Conservation (phyloP, 768 basidiomycete species). For the Boletus sp. region DNA sequence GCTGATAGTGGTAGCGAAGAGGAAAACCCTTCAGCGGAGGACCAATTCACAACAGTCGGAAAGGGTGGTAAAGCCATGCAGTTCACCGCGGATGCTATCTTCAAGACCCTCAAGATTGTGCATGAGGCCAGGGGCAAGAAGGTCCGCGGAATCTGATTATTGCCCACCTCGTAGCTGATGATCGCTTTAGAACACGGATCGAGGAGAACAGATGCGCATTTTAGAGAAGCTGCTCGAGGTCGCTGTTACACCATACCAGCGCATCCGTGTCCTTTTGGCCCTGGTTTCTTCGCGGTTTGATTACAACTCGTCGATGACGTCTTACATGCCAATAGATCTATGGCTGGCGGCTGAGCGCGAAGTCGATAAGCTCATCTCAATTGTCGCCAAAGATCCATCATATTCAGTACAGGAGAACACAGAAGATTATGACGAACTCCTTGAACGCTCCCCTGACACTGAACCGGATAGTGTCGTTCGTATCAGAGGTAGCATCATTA, state of each 20-base stretch:
- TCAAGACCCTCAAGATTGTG: slow-evolving; percentile 87
- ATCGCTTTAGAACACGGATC: slow-evolving; percentile 81
- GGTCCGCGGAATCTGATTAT: slow-evolving; percentile 43
- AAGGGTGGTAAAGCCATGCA: slow-evolving; percentile 83
- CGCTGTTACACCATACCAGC: slow-evolving; percentile 84
- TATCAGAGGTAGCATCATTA: slow-evolving; percentile 93
- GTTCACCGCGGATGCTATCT: slow-evolving; percentile 80
- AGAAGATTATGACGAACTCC: slow-evolving; percentile 87
- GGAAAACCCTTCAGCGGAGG: slow-evolving; percentile 39
- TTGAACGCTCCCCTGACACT: slow-evolving; percentile 73
- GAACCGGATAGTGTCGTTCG: slow-evolving; percentile 73
- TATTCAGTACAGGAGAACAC: slow-evolving; percentile 87
- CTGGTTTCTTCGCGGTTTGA: slow-evolving; percentile 95
- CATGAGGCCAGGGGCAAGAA: slow-evolving; percentile 96
- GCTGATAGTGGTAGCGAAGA: slow-evolving; percentile 41
- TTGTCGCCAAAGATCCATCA: slow-evolving; percentile 63
- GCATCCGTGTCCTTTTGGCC: slow-evolving; percentile 90
- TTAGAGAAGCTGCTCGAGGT: slow-evolving; percentile 85
- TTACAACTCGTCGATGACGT: slow-evolving; percentile 83
- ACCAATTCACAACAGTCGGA: slow-evolving; percentile 87
- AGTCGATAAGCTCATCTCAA: slow-evolving; percentile 81
- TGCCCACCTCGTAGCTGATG: slow-evolving; percentile 8
- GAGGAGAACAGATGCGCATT: slow-evolving; percentile 89
- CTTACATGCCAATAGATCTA: slow-evolving; percentile 88
- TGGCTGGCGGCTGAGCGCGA: slow-evolving; percentile 87